Conservation (phyloP, 2,329 filamentous ascomycete genomes). For the Nothophoma quercina region DNA sequence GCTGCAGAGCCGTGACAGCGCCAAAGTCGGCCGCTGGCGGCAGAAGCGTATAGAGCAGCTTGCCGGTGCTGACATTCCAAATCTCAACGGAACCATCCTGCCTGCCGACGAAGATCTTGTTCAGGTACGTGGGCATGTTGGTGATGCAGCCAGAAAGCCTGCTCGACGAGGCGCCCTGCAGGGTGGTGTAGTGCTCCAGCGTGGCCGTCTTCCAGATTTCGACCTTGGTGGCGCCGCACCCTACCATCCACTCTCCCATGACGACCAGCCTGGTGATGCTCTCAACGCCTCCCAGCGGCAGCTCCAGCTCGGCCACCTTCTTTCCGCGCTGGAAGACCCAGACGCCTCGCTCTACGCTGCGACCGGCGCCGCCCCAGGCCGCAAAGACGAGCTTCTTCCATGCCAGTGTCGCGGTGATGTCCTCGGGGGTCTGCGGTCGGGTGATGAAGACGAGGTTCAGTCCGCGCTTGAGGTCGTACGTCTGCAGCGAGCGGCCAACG, state of each 20-base stretch:
- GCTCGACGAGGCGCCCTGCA: constrained; percentile 68
- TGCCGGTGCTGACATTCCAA: constrained; percentile 94
- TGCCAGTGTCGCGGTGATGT: constrained; percentile 85
- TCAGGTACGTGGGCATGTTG: constrained; percentile 92
- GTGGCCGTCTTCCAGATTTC: constrained; percentile 88
- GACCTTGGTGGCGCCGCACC: constrained; percentile 75
- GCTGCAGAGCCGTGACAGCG: constrained; percentile 84
- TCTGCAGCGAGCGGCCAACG: constrained; percentile 87
- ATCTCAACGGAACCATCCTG: constrained; percentile 92
- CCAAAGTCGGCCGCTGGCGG: constrained; percentile 77
- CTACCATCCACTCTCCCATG: constrained; percentile 92
- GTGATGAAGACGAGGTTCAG: constrained; percentile 94
- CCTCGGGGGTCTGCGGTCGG: constrained; percentile 82
- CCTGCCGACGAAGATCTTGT: constrained; percentile 92
- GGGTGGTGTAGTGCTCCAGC: constrained; percentile 88
- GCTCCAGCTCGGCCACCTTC: constrained; percentile 76
- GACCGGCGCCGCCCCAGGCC: constrained; percentile 77
- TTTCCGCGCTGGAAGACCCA: constrained; percentile 95
- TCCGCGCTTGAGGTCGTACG: constrained; percentile 90
- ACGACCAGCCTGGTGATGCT: constrained; percentile 79
- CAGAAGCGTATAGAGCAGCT: constrained; percentile 88
- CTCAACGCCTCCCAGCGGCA: constrained; percentile 70
- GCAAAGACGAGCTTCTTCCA: constrained; percentile 89
- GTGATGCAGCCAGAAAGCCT: constrained; percentile 79
- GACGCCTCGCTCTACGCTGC: constrained; percentile 68